Conservation (phyloP, 1,284 basidiomycete genomes). For the Serendipita sp. region DNA sequence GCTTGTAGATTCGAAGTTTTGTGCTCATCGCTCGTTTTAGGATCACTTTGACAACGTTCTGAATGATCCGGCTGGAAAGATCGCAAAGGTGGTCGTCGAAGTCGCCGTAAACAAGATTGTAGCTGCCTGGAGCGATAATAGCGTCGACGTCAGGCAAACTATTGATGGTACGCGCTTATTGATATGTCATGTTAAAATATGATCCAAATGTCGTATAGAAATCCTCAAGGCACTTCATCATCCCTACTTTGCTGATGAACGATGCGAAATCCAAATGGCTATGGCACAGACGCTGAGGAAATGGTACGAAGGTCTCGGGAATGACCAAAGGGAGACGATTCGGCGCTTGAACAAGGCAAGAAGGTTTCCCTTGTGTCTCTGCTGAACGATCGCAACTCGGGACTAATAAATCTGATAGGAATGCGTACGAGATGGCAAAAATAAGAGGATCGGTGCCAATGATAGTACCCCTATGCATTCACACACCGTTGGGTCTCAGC, state of each 20-base stretch:
- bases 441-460: slow-evolving; percentile 26
- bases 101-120: slow-evolving; percentile 50
- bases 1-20: neutral
- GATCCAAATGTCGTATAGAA: slow-evolving; percentile 18
- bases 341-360: slow-evolving; percentile 36
- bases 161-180: slow-evolving; percentile 29
- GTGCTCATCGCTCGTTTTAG: neutral
- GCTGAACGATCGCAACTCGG: slow-evolving; percentile 24
- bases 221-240: slow-evolving; percentile 58
- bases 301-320: slow-evolving; percentile 42
- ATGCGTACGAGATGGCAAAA: slow-evolving; percentile 22
- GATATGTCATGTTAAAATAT: neutral
- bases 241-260: slow-evolving; percentile 45
- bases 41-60: slow-evolving; percentile 38
- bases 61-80: slow-evolving; percentile 59
- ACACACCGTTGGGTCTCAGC: neutral
- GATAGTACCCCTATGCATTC: slow-evolving; percentile 15
- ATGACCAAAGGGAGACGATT: slow-evolving; percentile 29
- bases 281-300: slow-evolving; percentile 47
- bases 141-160: slow-evolving; percentile 30
- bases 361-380: neutral
- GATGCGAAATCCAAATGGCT: slow-evolving; percentile 44
- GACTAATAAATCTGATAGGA: slow-evolving; percentile 11
- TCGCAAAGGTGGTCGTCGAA: slow-evolving; percentile 52
- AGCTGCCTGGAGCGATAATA: slow-evolving; percentile 41